phyloP scores from a whole-genome alignment of 768 basidiomycete genomes.

The Gelatoporia subvermispora region DNA sequence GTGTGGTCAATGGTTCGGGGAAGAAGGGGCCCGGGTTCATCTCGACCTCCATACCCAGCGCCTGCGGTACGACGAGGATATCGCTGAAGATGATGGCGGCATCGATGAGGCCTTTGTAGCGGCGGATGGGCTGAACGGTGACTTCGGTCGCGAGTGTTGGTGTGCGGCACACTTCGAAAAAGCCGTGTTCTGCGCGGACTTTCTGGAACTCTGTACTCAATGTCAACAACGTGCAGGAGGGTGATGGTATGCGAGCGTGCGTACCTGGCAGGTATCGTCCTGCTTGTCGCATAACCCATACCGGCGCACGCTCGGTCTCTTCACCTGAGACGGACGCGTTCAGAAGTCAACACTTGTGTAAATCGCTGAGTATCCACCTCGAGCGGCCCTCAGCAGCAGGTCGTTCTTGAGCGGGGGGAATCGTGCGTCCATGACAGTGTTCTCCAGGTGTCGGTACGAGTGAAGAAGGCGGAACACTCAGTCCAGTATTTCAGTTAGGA shows the following conservation, averaged over 20 bases:
- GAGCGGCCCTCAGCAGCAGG: slow-evolving; percentile 81
- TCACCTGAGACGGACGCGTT: slow-evolving; percentile 48
- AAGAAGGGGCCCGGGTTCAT: slow-evolving; percentile 94
- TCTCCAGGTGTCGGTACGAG: background rate
- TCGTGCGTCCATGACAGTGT: slow-evolving; percentile 29
- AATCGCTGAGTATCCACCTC: slow-evolving; percentile 42
- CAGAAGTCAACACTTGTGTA: background rate
- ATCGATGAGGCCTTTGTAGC: slow-evolving; percentile 83
- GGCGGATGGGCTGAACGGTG: slow-evolving; percentile 90
- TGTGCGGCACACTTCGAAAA: slow-evolving; percentile 92
- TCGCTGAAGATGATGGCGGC: slow-evolving; percentile 98
- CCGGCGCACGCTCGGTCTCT: slow-evolving; percentile 86
- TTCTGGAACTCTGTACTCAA: slow-evolving; percentile 75
- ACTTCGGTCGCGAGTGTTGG: slow-evolving; percentile 86
- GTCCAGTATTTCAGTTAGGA: background rate
- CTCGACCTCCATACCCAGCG: slow-evolving; percentile 91
- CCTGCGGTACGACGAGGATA: slow-evolving; percentile 96
- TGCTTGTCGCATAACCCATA: slow-evolving; percentile 98
- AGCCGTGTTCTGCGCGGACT: slow-evolving; percentile 80
- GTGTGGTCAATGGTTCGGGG: slow-evolving; percentile 77
- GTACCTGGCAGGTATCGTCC: slow-evolving; percentile 91
- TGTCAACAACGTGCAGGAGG: background rate
- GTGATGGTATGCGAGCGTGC: slow-evolving; percentile 13
- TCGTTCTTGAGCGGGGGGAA: slow-evolving; percentile 85
- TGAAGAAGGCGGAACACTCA: background rate